These are phyloP conservation scores for Strigomonas culicis DNA, from an alignment of 208 protist species.

Conservation along the genomic window DNA sequence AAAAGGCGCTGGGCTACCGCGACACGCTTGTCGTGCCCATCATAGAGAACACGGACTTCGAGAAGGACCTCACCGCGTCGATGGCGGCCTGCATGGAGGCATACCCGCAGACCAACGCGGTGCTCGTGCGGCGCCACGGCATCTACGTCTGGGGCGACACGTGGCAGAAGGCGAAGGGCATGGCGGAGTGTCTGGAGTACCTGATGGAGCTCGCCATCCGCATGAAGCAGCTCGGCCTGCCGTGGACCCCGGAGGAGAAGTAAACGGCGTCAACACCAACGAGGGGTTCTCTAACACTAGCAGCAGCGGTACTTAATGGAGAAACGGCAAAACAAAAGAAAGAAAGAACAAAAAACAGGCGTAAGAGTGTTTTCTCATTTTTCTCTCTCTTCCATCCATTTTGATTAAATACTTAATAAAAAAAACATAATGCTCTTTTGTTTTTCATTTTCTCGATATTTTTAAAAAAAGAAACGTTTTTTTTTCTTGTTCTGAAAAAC, in stretches of 20 bases:
- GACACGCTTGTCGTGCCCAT: constrained; percentile 94
- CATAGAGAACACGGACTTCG: constrained; percentile 93
- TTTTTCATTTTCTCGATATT: constrained; percentile 2
- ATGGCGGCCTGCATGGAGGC: constrained; percentile 84
- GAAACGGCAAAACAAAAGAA: constrained; percentile 1
- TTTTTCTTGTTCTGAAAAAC: background rate
- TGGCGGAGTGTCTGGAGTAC: constrained; percentile 94
- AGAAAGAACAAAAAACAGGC: background rate
- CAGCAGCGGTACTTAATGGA: no score
- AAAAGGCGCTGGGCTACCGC: constrained; percentile 69
- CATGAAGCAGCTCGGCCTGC: constrained; percentile 54
- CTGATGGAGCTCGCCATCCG: constrained; percentile 86
- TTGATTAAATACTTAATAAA: constrained; percentile 2
- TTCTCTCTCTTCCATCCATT: background rate
- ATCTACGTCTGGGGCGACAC: constrained; percentile 95
- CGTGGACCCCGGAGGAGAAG: constrained; percentile 26
- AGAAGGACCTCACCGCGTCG: constrained; percentile 64
- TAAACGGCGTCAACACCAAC: constrained; percentile 16
- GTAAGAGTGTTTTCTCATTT: constrained; percentile 11
- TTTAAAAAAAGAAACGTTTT: background rate
- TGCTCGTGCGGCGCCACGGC: constrained; percentile 93
- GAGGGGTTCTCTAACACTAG: no score
- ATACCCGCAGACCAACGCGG: constrained; percentile 89
- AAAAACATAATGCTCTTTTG: background rate
- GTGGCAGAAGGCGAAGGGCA: constrained; percentile 93